A percentile compares a stretch with the other conserved stretches of the same genome.
Conservation (phyloP, 1,139 yeast genomes). For the Taphrina wiesneri region DNA sequence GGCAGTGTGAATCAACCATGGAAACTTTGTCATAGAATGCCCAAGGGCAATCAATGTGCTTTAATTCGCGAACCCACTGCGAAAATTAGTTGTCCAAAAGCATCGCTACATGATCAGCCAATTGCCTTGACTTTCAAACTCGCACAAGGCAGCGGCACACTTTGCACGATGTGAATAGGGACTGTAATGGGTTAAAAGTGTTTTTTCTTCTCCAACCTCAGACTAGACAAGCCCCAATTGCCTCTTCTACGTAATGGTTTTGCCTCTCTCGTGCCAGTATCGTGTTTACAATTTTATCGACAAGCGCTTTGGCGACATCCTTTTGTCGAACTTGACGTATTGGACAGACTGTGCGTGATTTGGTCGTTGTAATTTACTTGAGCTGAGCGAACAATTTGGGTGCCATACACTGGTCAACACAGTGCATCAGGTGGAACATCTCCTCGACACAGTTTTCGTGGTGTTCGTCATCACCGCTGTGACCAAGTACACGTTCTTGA, state of each 20-base stretch:
- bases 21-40: too few species aligned
- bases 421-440: conserved; percentile 83
- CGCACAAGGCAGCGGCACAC: not conserved
- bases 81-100: not conserved
- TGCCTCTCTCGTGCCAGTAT: not conserved
- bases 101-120: not conserved
- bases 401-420: conserved; percentile 88
- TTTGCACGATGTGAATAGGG: not conserved
- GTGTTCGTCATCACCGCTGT: conserved; percentile 59
- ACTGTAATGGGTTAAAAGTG: not conserved
- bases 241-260: not conserved
- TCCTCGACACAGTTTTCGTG: conserved; percentile 84
- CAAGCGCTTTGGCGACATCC: too few species aligned
- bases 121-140: not conserved
- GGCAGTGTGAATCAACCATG: too few species aligned
- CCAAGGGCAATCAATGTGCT: too few species aligned
- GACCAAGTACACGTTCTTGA: conserved; percentile 88
- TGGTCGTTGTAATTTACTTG: conserved; percentile 53
- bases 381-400: conserved; percentile 85
- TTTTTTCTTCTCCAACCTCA: not conserved
- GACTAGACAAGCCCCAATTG: not conserved
- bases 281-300: too few species aligned
- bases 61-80: not conserved
- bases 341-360: too few species aligned
- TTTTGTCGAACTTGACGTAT: too few species aligned